Evolutionary conservation across 2,329 filamentous ascomycete genomes (phyloP).

Genomic region (Neofusicoccum ribis): DNA sequence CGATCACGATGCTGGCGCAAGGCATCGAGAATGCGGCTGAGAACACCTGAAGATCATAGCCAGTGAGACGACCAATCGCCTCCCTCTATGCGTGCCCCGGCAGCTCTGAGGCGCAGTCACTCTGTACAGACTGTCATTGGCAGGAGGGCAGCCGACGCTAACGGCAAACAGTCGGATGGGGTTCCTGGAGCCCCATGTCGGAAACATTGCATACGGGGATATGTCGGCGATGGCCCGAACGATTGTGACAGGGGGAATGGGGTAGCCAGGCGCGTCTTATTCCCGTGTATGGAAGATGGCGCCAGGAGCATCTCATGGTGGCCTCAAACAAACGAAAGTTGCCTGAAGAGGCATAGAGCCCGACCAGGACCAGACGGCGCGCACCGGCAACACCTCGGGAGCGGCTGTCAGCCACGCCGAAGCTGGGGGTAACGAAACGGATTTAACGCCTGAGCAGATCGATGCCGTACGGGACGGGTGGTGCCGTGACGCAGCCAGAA

Average conservation of each 20-base stretch:
- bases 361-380: background rate
- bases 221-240: background rate
- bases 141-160: too few species aligned
- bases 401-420: background rate
- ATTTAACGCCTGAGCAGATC: background rate
- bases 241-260: background rate
- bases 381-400: background rate
- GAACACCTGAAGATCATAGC: too few species aligned
- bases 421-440: background rate
- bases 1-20: too few species aligned
- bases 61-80: too few species aligned
- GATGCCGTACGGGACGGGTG: background rate
- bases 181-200: too few species aligned
- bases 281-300: background rate
- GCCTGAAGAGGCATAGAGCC: background rate
- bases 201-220: background rate
- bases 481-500: too few species aligned
- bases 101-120: too few species aligned
- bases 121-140: too few species aligned
- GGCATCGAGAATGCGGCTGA: too few species aligned
- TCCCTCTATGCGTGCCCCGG: too few species aligned
- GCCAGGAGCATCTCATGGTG: background rate
- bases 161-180: too few species aligned
- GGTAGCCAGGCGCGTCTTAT: background rate
- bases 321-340: background rate